Conservation (phyloP, 257 asterid genomes). For the Solanum dulcamara region DNA sequence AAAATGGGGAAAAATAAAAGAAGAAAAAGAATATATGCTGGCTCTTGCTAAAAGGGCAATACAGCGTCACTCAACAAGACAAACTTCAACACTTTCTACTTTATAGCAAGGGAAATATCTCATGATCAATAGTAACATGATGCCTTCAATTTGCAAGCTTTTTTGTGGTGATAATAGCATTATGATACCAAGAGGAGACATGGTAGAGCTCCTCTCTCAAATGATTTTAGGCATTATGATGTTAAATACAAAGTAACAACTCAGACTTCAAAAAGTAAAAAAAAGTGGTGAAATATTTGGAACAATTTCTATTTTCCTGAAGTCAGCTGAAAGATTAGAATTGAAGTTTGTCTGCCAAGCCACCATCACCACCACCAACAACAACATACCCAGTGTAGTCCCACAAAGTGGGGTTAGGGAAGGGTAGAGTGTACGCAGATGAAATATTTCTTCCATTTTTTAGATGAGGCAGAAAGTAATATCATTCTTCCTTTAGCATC, state of each 20-base stretch:
- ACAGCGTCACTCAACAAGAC: neutral
- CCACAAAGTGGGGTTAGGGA: neutral
- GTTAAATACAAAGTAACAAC: neutral
- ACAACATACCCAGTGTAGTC: neutral
- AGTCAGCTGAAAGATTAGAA: neutral
- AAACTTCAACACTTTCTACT: neutral
- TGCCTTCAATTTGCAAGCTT: neutral
- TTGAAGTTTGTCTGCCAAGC: neutral
- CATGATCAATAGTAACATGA: neutral
- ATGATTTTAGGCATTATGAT: neutral
- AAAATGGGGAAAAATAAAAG: neutral
- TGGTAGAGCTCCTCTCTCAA: neutral
- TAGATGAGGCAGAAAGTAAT: neutral
- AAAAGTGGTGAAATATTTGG: neutral
- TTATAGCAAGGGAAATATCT: neutral
- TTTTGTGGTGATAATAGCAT: neutral
- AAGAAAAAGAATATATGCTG: neutral
- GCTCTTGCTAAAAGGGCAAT: neutral
- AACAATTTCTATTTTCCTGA: neutral
- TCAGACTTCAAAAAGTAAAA: neutral
- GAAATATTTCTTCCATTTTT: neutral
- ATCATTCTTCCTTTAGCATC: neutral
- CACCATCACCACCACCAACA: neutral
- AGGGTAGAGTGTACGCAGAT: neutral
- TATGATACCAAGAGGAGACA: neutral